Conservation (phyloP, 768 basidiomycete species). For the Pleurotus pulmonarius region DNA sequence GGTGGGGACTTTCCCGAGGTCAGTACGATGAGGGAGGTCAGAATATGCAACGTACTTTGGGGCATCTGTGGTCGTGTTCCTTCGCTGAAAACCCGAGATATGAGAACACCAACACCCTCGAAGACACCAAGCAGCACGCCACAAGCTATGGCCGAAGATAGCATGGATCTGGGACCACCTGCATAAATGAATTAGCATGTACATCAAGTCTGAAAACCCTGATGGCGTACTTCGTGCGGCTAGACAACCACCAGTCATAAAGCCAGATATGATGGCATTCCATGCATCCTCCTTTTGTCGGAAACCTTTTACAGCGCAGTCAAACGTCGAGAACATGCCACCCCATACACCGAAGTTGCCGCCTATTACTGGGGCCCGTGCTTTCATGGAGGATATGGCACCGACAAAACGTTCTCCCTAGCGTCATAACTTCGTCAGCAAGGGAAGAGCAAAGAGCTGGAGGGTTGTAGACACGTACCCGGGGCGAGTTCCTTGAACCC, state of each 20-base stretch:
- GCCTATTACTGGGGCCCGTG: constrained; percentile 95
- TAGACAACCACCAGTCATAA: constrained; percentile 96
- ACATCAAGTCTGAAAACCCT: constrained; percentile 8
- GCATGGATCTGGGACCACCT: constrained; percentile 91
- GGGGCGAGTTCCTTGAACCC: constrained; percentile 93
- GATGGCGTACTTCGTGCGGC: constrained; percentile 84
- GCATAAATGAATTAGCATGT: constrained; percentile 1
- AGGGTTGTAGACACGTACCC: constrained; percentile 46
- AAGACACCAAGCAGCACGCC: constrained; percentile 94
- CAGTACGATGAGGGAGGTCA: background rate
- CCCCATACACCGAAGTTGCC: constrained; percentile 97
- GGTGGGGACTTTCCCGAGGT: constrained; percentile 4
- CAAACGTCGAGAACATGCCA: constrained; percentile 98
- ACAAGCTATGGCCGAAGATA: constrained; percentile 93
- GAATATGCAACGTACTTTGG: constrained; percentile 50
- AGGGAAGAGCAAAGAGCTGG: background rate
- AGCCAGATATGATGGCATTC: constrained; percentile 98
- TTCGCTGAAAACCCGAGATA: constrained; percentile 86
- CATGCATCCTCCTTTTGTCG: constrained; percentile 98
- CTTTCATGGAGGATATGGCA: constrained; percentile 94
- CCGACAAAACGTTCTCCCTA: constrained; percentile 94
- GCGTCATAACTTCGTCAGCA: constrained; percentile 9
- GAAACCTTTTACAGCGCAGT: constrained; percentile 96
- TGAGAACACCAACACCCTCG: constrained; percentile 91
- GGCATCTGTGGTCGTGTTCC: constrained; percentile 77